A percentile compares a stretch with the other conserved stretches of the same genome.
Evolutionary conservation across 2,329 filamentous ascomycete species (phyloP).

Genomic region (Coniochaeta hoffmannii): DNA sequence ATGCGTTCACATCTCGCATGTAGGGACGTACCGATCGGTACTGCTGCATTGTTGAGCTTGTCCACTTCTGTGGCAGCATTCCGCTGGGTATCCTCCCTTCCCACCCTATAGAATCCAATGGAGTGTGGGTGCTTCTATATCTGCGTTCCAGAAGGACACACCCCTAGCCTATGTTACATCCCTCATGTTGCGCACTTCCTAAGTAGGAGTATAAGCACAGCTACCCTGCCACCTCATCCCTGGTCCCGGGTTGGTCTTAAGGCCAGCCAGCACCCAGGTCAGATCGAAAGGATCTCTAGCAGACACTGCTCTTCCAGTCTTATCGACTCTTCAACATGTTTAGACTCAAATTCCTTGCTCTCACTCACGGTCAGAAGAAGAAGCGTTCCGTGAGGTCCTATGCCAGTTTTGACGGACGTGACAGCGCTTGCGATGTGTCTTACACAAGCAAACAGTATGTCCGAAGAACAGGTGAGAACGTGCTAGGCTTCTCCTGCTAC

Average conservation of each 20-base stretch:
- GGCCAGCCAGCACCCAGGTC: not conserved
- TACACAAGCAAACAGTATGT: constrained; percentile 1
- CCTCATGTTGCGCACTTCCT: not conserved
- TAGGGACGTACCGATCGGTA: not conserved
- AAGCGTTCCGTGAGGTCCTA: not conserved
- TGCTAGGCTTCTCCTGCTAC: not conserved
- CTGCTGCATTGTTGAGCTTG: not conserved
- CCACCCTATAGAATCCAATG: not conserved
- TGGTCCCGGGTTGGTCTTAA: not conserved
- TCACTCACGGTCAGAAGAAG: not conserved
- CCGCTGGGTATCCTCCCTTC: not conserved
- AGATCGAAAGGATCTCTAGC: not conserved
- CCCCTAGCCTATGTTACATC: not conserved
- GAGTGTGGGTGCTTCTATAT: not conserved
- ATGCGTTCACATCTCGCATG: not conserved
- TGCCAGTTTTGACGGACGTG: not conserved
- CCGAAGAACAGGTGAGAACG: not conserved
- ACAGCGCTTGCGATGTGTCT: not conserved
- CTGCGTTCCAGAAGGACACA: not conserved
- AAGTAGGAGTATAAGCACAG: not conserved
- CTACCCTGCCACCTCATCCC: not conserved
- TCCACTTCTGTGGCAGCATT: not conserved
- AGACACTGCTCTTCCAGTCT: not conserved
- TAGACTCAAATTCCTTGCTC: not conserved
- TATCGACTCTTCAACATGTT: not conserved